Evolutionary conservation across 148 eudicot genomes (phyloP), one percentile per base, ranked within the genome.

Genomic region (Salicornia ramosissima): DNA sequence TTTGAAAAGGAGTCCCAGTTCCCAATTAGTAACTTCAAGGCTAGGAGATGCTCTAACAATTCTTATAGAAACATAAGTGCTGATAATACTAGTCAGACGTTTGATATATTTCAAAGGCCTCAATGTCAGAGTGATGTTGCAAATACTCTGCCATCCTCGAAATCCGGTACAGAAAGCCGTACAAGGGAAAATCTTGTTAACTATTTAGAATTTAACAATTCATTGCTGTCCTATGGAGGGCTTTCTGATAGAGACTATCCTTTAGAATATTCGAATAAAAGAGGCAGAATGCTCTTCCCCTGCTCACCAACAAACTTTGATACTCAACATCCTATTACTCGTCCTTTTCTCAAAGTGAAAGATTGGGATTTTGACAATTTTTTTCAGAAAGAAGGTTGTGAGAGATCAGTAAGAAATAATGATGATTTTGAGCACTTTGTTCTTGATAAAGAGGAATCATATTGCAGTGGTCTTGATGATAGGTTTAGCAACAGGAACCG

Each of bases 1-100:
- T 71, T 67, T 71, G 83, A 73, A 49, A 81, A 74, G 60, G 52
- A 53, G 73, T 53, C 79, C 65, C 71, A 71, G 69, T 78, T 79
- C 65, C 77, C 70, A 72, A 67, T 46, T 50, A 79, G 72, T 70
- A 56, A 77, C 64, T 54, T 62, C 30, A 53, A 80, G 57, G 70
- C 36, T 54, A 74, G 69, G 59, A 26, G 66, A 64, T 73, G 64
- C 69, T 49, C 74, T 71, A 40, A 67, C 72, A 74, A 75, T 51
- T 40, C 59, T 56, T 59, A 45, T 71, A 74, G 69, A 61, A 77
- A 34, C 58, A 77, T 67, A 73, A 80, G 72, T 68, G 49, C 70
- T 74, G 78, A 79, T 77, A 53, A 70, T 39, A 43, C 45, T 40
- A 28, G 68, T 61, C 73, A 46, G 49, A 65, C 45, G 13, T 56